Percentiles rank a stretch among this genome's conserved stretches.
These are phyloP conservation scores for Neospora caninum DNA, from an alignment of 169 alveolate species.

Conservation along the genomic window DNA sequence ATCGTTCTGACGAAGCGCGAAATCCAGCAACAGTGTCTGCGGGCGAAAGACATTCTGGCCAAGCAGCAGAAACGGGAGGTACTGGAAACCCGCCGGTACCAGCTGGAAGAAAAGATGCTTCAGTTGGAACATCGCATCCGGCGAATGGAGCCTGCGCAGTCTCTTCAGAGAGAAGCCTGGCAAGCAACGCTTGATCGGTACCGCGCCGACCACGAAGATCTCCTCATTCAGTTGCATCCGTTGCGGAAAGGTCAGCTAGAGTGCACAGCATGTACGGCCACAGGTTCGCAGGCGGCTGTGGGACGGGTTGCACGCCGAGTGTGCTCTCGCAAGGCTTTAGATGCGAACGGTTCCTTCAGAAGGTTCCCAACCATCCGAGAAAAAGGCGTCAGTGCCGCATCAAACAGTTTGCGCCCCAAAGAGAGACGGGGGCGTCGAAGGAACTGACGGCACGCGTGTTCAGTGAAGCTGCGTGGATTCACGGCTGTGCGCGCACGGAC, in stretches of 20 bases:
- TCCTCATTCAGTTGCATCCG: constrained; percentile 57
- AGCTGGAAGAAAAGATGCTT: constrained; percentile 75
- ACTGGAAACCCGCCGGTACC: constrained; percentile 80
- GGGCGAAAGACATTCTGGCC: constrained; percentile 85
- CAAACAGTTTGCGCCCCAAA: too few species aligned
- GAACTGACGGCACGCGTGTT: too few species aligned
- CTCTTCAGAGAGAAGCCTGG: constrained; percentile 46
- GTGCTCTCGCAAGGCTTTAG: too few species aligned
- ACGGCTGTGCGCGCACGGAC: too few species aligned
- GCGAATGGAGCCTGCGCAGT: constrained; percentile 20
- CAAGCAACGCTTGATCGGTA: background rate
- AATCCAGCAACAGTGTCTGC: constrained; percentile 85
- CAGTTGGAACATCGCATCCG: constrained; percentile 30
- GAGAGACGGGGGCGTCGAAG: too few species aligned
- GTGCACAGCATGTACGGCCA: too few species aligned
- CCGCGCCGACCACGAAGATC: constrained; percentile 31
- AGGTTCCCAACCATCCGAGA: too few species aligned
- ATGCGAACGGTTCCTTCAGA: too few species aligned
- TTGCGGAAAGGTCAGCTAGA: constrained; percentile 52
- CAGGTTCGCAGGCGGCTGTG: too few species aligned
- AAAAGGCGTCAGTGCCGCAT: too few species aligned
- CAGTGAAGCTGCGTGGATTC: too few species aligned
- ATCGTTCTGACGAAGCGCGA: constrained; percentile 86
- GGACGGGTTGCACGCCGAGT: too few species aligned
- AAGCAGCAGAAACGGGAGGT: constrained; percentile 81